phyloP scores from a whole-genome alignment of 495 filamentous ascomycete genomes.

The Parachaetomium inaequale region DNA sequence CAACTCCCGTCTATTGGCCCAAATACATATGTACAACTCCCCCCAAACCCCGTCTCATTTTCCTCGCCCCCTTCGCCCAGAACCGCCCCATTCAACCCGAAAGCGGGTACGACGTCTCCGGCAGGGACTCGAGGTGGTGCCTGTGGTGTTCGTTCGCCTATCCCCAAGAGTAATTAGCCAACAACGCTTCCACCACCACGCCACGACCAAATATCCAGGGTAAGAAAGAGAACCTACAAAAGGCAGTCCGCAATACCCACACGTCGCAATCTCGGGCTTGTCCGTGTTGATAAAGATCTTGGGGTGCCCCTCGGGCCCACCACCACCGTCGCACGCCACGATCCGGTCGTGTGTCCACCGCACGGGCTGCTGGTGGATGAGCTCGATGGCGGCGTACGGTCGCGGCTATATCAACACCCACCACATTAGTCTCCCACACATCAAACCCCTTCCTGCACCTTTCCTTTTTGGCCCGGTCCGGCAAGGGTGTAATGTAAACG shows the following conservation, averaged over 20 bases:
- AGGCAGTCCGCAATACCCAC: slow-evolving; percentile 92
- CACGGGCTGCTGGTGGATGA: slow-evolving; percentile 95
- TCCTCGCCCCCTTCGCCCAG: neutral
- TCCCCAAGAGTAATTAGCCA: neutral
- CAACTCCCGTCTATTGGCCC: slow-evolving; percentile 9
- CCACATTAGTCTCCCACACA: neutral
- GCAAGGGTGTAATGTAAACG: slow-evolving; percentile 31
- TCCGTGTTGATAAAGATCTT: slow-evolving; percentile 96
- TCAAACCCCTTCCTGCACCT: slow-evolving; percentile 10
- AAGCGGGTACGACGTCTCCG: slow-evolving; percentile 74
- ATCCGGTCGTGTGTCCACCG: slow-evolving; percentile 78
- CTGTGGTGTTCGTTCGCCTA: slow-evolving; percentile 86
- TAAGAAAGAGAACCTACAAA: slow-evolving; percentile 62
- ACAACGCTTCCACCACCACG: neutral
- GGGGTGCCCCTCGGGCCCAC: slow-evolving; percentile 87
- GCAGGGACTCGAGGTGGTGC: slow-evolving; percentile 73
- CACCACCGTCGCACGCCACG: slow-evolving; percentile 89
- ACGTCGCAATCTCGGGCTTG: slow-evolving; percentile 87
- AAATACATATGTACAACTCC: slow-evolving; percentile 26
- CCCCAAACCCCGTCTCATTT: neutral
- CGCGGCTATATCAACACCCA: slow-evolving; percentile 60
- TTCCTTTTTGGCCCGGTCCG: neutral
- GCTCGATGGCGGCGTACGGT: slow-evolving; percentile 83
- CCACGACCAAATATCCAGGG: neutral
- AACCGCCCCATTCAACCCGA: slow-evolving; percentile 25